phyloP scores from a whole-genome alignment of 208 protist genomes.

The Polymyxa betae region DNA sequence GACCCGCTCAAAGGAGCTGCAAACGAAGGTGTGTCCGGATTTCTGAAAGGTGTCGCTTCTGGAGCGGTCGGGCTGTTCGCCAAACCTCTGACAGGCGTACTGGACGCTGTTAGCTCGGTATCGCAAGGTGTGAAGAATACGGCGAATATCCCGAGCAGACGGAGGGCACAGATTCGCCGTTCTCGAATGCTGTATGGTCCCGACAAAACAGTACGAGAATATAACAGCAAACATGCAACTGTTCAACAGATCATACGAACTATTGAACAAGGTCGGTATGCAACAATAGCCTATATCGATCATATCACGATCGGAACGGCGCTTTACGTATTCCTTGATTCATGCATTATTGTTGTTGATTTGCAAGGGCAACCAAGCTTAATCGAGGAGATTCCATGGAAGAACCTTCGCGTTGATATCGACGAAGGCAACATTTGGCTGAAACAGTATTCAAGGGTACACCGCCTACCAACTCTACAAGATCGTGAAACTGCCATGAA shows the following conservation, averaged over 20 bases:
- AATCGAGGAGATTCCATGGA: conserved; percentile 20
- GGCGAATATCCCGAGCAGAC: background rate
- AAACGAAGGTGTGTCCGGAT: conserved; percentile 23
- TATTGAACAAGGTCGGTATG: conserved; percentile 12
- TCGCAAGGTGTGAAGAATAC: conserved; percentile 54
- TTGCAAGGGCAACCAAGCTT: background rate
- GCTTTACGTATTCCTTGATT: background rate
- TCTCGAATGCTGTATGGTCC: conserved; percentile 8
- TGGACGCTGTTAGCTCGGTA: conserved; percentile 18
- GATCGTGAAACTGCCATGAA: background rate
- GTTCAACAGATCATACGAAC: background rate
- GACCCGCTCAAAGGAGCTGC: conserved; percentile 43
- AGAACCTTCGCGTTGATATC: background rate
- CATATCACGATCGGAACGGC: background rate
- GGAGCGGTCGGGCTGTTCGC: conserved; percentile 35
- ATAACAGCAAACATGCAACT: conserved; percentile 49
- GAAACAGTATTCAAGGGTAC: background rate
- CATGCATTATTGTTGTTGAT: conserved; percentile 10
- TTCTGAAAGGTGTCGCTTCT: conserved; percentile 46
- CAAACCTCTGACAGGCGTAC: conserved; percentile 41
- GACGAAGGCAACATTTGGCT: background rate
- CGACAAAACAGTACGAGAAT: conserved; percentile 25
- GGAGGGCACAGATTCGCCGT: background rate
- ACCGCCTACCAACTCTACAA: background rate
- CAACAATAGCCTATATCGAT: background rate